Conservation (phyloP, 1,139 yeast genomes). For the Zygotorulaspora mrakii region DNA sequence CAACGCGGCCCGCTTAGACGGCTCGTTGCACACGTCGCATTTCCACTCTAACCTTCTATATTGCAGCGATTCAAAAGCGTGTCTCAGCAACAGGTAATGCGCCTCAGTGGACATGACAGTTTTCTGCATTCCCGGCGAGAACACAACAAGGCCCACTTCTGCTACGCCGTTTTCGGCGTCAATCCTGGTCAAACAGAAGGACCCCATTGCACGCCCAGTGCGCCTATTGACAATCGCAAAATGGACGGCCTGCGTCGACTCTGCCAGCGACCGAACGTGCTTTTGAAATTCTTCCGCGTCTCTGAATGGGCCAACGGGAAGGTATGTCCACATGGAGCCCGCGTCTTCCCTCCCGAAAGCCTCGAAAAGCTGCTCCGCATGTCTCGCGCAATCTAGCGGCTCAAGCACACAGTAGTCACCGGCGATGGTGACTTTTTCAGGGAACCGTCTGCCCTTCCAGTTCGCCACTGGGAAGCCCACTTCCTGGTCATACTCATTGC, state of each 20-base stretch:
- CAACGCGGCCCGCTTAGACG: slow-evolving; percentile 34
- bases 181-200: slow-evolving; percentile 26
- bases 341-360: slow-evolving; percentile 10
- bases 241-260: slow-evolving; percentile 8
- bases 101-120: slow-evolving; percentile 36
- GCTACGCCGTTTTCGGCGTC: slow-evolving; percentile 28
- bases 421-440: slow-evolving; percentile 11
- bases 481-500: slow-evolving; percentile 9
- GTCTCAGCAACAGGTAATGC: slow-evolving; percentile 29
- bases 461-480: slow-evolving; percentile 13
- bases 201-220: slow-evolving; percentile 31
- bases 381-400: slow-evolving; percentile 17
- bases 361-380: slow-evolving; percentile 15
- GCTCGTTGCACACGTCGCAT: slow-evolving; percentile 34
- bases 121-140: slow-evolving; percentile 28
- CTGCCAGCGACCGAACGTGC: neutral
- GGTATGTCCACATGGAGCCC: slow-evolving; percentile 18
- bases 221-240: slow-evolving; percentile 27
- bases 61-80: slow-evolving; percentile 32
- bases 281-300: slow-evolving; percentile 2
- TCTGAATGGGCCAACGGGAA: slow-evolving; percentile 19
- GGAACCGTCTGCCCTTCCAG: slow-evolving; percentile 16
- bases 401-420: slow-evolving; percentile 18
- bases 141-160: slow-evolving; percentile 35
- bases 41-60: slow-evolving; percentile 39